These are phyloP conservation scores for Fusarium irregulare DNA, from an alignment of 2,329 filamentous ascomycete genomes.

Conservation along the genomic window DNA sequence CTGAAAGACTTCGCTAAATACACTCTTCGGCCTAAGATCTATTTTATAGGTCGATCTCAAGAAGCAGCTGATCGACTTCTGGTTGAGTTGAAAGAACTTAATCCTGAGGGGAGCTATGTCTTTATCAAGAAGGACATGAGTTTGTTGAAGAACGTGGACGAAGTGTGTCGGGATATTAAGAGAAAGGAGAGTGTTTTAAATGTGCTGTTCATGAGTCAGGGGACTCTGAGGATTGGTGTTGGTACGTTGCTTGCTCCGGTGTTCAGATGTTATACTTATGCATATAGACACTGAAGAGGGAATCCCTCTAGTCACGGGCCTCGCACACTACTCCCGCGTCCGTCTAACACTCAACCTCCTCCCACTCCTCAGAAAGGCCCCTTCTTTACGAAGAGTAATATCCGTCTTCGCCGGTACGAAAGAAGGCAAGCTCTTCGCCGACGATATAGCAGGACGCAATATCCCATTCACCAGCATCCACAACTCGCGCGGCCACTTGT, in stretches of 20 bases:
- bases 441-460: constrained; percentile 44
- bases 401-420: constrained; percentile 43
- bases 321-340: constrained; percentile 68
- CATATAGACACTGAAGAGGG: constrained; percentile 66
- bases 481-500: constrained; percentile 39
- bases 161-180: constrained; percentile 58
- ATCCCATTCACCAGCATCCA: constrained; percentile 28
- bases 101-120: constrained; percentile 55
- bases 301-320: constrained; percentile 62
- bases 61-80: constrained; percentile 53
- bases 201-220: constrained; percentile 59
- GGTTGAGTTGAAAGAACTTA: constrained; percentile 56
- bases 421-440: constrained; percentile 29
- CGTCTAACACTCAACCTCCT: constrained; percentile 68
- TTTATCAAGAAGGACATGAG: constrained; percentile 64
- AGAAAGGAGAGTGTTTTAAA: constrained; percentile 58
- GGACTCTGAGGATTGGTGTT: constrained; percentile 47
- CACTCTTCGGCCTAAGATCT: constrained; percentile 57
- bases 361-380: constrained; percentile 57
- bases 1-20: constrained; percentile 59
- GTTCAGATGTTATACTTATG: not conserved
- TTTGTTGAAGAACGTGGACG: constrained; percentile 63
- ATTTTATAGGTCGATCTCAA: constrained; percentile 62
- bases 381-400: constrained; percentile 41
- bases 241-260: constrained; percentile 1